A percentile compares a stretch with the other conserved stretches of the same genome.
These are phyloP conservation scores for Byssothecium circinans DNA, from an alignment of 2,329 filamentous ascomycete species.

Conservation along the genomic window DNA sequence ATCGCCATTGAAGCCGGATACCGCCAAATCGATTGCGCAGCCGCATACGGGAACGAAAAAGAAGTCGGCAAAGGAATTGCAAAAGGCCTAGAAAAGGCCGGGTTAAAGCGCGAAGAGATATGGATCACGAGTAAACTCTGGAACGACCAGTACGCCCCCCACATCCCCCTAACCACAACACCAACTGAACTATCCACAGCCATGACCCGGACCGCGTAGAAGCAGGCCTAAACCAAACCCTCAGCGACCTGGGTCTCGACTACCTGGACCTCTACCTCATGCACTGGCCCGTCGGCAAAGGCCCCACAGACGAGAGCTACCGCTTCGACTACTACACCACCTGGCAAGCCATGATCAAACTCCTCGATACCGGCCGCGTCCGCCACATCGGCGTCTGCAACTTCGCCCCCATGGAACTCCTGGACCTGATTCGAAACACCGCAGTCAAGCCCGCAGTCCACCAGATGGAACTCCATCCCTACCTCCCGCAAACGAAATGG, in stretches of 20 bases:
- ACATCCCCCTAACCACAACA: background rate
- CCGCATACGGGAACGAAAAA: slow-evolving; percentile 18
- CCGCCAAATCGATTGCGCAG: slow-evolving; percentile 22
- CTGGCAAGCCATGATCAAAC: slow-evolving; percentile 36
- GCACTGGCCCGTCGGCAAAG: slow-evolving; percentile 43
- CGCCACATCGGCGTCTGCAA: slow-evolving; percentile 19
- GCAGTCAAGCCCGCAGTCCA: slow-evolving; percentile 32
- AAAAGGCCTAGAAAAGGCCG: slow-evolving; percentile 10
- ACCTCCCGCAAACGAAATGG: slow-evolving; percentile 14
- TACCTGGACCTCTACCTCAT: slow-evolving; percentile 88
- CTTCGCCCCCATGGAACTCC: slow-evolving; percentile 38
- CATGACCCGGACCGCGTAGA: slow-evolving; percentile 32
- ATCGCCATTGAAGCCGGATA: slow-evolving; percentile 23
- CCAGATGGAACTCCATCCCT: slow-evolving; percentile 21
- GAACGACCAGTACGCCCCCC: slow-evolving; percentile 13
- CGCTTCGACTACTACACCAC: slow-evolving; percentile 15
- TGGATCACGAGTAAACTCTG: slow-evolving; percentile 67
- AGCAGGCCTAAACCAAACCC: slow-evolving; percentile 69
- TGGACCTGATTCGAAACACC: slow-evolving; percentile 52
- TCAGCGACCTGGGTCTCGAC: slow-evolving; percentile 75
- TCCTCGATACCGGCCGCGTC: slow-evolving; percentile 28
- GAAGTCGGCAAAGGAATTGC: slow-evolving; percentile 15
- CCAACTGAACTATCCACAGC: slow-evolving; percentile 2
- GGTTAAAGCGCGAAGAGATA: slow-evolving; percentile 37
- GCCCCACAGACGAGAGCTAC: slow-evolving; percentile 53